Conservation (phyloP, 306 rosid genomes). For the Dalbergia oliveri region DNA sequence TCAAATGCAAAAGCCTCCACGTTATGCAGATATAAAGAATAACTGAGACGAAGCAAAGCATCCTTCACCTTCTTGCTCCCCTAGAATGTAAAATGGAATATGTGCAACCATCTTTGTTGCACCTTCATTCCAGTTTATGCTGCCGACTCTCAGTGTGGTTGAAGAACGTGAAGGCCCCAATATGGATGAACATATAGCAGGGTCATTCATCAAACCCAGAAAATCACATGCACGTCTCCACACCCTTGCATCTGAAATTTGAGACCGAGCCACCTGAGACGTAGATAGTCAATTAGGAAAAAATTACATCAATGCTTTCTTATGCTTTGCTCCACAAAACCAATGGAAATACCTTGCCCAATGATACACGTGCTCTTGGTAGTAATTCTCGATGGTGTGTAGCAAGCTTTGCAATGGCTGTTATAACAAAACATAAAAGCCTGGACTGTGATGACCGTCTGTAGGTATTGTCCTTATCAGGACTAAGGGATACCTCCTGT, state of each 20-base stretch:
- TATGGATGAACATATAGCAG: conserved; percentile 84
- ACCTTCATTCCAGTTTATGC: conserved; percentile 87
- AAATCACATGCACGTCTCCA: conserved; percentile 93
- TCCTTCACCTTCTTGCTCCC: conserved; percentile 77
- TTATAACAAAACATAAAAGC: conserved; percentile 92
- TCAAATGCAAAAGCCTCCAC: neutral
- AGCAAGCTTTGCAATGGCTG: conserved; percentile 97
- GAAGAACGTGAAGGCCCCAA: conserved; percentile 86
- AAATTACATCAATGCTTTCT: conserved; percentile 17
- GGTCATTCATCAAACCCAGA: conserved; percentile 89
- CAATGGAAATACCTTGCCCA: conserved; percentile 79
- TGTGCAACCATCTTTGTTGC: conserved; percentile 87
- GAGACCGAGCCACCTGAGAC: conserved; percentile 87
- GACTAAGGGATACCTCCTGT: conserved; percentile 64
- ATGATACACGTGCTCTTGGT: conserved; percentile 91
- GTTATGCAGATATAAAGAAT: conserved; percentile 13
- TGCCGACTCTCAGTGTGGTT: conserved; percentile 68
- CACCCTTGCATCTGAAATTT: conserved; percentile 82
- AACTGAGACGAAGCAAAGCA: conserved; percentile 25
- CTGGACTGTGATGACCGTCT: conserved; percentile 86
- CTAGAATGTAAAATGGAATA: conserved; percentile 89
- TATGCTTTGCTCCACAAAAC: conserved; percentile 19
- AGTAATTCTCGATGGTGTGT: conserved; percentile 86
- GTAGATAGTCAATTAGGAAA: conserved; percentile 39
- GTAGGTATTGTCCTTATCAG: conserved; percentile 64